Percentiles rank a stretch among this genome's conserved stretches.
Evolutionary conservation across 83 land plant genomes (phyloP).

Genomic region (Thuja plicata): DNA sequence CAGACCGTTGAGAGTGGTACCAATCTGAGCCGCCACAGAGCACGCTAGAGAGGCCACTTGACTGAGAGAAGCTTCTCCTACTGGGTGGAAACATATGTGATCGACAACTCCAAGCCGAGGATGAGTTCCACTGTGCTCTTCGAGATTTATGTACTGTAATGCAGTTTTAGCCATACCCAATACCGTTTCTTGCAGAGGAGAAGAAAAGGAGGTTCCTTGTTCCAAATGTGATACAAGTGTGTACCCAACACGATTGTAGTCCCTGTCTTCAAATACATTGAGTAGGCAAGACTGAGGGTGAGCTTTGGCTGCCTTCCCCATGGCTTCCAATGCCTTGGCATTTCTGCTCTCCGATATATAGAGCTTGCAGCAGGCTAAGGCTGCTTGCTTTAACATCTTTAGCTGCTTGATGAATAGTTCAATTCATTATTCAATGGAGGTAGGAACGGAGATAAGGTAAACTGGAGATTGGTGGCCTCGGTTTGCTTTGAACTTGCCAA

Average conservation of each 20-base stretch:
- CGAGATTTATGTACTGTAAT: conserved; percentile 45
- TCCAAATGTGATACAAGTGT: conserved; percentile 59
- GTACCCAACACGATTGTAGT: conserved; percentile 91
- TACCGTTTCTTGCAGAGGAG: conserved; percentile 46
- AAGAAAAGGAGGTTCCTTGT: conserved; percentile 20
- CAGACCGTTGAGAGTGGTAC: conserved; percentile 56
- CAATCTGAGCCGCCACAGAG: conserved; percentile 55
- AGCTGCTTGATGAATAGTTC: background rate
- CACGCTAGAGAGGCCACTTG: conserved; percentile 48
- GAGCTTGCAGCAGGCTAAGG: conserved; percentile 77
- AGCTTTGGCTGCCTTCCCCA: conserved; percentile 53
- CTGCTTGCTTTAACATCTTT: conserved; percentile 24
- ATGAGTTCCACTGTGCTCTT: conserved; percentile 73
- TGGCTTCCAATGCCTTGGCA: conserved; percentile 50
- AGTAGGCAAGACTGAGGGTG: conserved; percentile 53
- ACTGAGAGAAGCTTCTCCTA: conserved; percentile 52
- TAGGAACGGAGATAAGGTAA: background rate
- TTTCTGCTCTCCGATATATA: conserved; percentile 83
- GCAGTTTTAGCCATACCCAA: conserved; percentile 61
- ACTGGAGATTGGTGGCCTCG: too few species aligned
- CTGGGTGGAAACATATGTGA: conserved; percentile 77
- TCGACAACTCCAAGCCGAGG: conserved; percentile 91
- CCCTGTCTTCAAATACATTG: conserved; percentile 75
- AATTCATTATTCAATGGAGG: background rate
- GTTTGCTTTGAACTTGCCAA: too few species aligned